These are phyloP conservation scores for Populus tomentosa DNA, from an alignment of 441 rosid species.

Conservation along the genomic window DNA sequence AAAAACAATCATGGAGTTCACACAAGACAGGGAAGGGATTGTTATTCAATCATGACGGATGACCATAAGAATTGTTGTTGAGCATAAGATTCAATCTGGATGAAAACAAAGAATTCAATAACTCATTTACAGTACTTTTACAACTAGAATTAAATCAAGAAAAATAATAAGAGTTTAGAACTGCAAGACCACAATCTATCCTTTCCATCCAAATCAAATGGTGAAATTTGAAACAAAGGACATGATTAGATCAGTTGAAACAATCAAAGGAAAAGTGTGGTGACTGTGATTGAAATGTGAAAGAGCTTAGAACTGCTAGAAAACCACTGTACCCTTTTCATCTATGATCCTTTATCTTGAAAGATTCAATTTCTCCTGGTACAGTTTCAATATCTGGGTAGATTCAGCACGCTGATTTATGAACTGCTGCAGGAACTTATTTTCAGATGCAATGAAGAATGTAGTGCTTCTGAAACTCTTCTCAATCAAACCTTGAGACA, in stretches of 20 bases:
- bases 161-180: neutral
- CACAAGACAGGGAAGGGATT: neutral
- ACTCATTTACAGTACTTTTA: neutral
- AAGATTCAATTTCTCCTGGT: constrained; percentile 7
- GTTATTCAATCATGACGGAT: neutral
- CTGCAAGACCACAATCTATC: neutral
- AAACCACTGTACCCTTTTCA: neutral
- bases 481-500: constrained; percentile 11
- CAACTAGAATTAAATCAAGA: neutral
- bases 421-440: constrained; percentile 11
- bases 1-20: neutral
- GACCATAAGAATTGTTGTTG: neutral
- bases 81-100: neutral
- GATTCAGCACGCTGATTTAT: constrained; percentile 6
- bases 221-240: neutral
- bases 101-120: neutral
- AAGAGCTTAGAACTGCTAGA: neutral
- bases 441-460: neutral
- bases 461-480: neutral
- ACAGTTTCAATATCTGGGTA: constrained; percentile 18
- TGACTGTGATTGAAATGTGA: neutral
- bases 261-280: neutral
- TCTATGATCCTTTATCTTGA: neutral
- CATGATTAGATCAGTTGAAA: neutral
- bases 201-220: neutral